Evolutionary conservation across 768 basidiomycete genomes (phyloP).

Genomic region (Lactarius hatsudake): DNA sequence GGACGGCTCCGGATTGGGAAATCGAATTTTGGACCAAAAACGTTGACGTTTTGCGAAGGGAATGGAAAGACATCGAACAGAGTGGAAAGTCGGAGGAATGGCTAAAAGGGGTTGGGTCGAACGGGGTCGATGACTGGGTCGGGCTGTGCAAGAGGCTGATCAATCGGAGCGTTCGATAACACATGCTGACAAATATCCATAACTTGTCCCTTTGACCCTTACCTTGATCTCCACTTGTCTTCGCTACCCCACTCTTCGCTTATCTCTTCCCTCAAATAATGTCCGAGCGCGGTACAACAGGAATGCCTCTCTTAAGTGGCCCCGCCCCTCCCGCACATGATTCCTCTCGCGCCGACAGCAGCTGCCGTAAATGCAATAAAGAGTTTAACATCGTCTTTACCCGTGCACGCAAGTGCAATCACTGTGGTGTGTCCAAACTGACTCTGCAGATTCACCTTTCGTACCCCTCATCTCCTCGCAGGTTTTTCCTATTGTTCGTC

Average conservation of each 20-base stretch:
- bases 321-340: slow-evolving; percentile 46
- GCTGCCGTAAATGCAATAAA: slow-evolving; percentile 69
- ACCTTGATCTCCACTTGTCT: not conserved
- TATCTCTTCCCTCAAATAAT: not conserved
- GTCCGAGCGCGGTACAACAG: slow-evolving; percentile 31
- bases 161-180: slow-evolving; percentile 31
- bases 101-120: slow-evolving; percentile 61
- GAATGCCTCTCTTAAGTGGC: slow-evolving; percentile 71
- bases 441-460: slow-evolving; percentile 2
- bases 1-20: slow-evolving; percentile 54
- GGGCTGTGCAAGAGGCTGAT: slow-evolving; percentile 42
- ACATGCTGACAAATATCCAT: not conserved
- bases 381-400: slow-evolving; percentile 69
- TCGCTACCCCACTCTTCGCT: not conserved
- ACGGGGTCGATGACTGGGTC: slow-evolving; percentile 60
- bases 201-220: not conserved
- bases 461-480: slow-evolving; percentile 32
- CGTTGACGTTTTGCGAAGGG: slow-evolving; percentile 48
- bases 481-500: slow-evolving; percentile 71
- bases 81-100: slow-evolving; percentile 56
- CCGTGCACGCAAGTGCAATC: slow-evolving; percentile 64
- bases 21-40: slow-evolving; percentile 45
- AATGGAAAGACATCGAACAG: slow-evolving; percentile 58
- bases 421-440: slow-evolving; percentile 56
- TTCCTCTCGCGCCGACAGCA: slow-evolving; percentile 34